Evolutionary conservation across 1,284 basidiomycete species (phyloP), one percentile per base, ranked within the genome.

Genomic region (Trichosporon inkin): DNA sequence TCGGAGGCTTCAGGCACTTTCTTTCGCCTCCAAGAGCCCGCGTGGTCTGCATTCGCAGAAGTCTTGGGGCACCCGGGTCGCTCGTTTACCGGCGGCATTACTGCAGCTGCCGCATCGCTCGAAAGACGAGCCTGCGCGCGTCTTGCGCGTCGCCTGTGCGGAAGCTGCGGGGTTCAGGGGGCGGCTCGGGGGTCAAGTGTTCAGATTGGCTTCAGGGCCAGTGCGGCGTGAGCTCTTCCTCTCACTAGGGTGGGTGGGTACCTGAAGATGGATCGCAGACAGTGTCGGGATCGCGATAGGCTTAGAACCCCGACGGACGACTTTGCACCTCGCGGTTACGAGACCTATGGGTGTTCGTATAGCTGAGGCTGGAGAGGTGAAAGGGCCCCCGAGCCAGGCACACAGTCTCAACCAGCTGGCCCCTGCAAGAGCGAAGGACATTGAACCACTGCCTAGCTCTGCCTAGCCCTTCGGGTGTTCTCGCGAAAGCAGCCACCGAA

Each of bases 1-100:
- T 49, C 44, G 44, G 28, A 49, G 44, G 22, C 19, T 16, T 49
- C 44, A 49, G 44, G 44, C 44, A 49, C 44, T n/a, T 16, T 13
- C 16, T 49, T 32, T 32, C 14, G n/a, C 44, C 40, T 32, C 28
- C 8, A 8, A 32, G 28, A 32, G 28, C 28, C 40, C 40, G 44
- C 44, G n/a, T 49, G 44, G 24, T 49, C 24, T 49, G 8, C n/a
- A 10, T 5, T 5, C 19, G 24, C 16, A 22, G 22, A 49, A 49
- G 44, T 49, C 22, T 49, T 49, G 44, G 44, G 44, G 44, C 13
- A 32, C 14, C 44, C 44, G 22, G 44, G 24, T 49, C 24, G 44
- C 44, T 49, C 6, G 14, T 28, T 49, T 49, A 16, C 44, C 44
- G 44, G 28, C 28, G 28, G 28, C 44, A 17, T 40, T n/a, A 14